These are phyloP conservation scores for Liriodendron chinense DNA, from an alignment of 164 flowering plant genomes.

Conservation along the genomic window DNA sequence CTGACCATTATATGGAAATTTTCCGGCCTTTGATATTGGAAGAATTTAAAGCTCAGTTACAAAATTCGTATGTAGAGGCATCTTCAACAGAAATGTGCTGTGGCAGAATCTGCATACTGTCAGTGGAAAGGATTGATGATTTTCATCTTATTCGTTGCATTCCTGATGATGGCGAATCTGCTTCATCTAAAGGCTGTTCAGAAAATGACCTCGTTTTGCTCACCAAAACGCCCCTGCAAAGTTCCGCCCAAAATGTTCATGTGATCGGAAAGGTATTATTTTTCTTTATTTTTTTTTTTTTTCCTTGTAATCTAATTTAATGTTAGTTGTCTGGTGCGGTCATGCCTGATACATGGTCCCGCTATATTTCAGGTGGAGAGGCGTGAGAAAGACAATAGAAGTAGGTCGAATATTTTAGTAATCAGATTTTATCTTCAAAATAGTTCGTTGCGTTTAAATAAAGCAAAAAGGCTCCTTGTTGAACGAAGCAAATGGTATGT, in stretches of 20 bases:
- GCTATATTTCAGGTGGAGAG: slow-evolving; percentile 66
- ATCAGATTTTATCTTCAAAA: slow-evolving; percentile 69
- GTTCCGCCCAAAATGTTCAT: slow-evolving; percentile 54
- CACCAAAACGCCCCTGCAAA: slow-evolving; percentile 60
- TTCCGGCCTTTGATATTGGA: slow-evolving; percentile 88
- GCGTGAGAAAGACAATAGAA: slow-evolving; percentile 74
- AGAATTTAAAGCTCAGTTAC: slow-evolving; percentile 90
- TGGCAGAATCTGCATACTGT: slow-evolving; percentile 68
- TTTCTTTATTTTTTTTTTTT: background rate
- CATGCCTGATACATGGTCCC: background rate
- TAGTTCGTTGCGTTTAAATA: slow-evolving; percentile 60
- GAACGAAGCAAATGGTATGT: slow-evolving; percentile 89
- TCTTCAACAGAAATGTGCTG: slow-evolving; percentile 66
- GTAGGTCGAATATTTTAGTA: slow-evolving; percentile 47
- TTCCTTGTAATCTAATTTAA: background rate
- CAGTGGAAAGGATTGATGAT: slow-evolving; percentile 92
- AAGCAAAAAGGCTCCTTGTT: slow-evolving; percentile 64
- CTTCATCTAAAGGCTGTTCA: slow-evolving; percentile 42
- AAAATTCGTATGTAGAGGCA: slow-evolving; percentile 63
- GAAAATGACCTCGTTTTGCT: slow-evolving; percentile 92
- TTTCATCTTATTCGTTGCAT: slow-evolving; percentile 85
- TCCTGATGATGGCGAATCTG: slow-evolving; percentile 46
- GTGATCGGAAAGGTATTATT: slow-evolving; percentile 85
- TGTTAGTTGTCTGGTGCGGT: background rate
- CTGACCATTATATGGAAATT: slow-evolving; percentile 71